phyloP scores from a whole-genome alignment of 2,329 filamentous ascomycete species.

The Colletotrichum sp. region DNA sequence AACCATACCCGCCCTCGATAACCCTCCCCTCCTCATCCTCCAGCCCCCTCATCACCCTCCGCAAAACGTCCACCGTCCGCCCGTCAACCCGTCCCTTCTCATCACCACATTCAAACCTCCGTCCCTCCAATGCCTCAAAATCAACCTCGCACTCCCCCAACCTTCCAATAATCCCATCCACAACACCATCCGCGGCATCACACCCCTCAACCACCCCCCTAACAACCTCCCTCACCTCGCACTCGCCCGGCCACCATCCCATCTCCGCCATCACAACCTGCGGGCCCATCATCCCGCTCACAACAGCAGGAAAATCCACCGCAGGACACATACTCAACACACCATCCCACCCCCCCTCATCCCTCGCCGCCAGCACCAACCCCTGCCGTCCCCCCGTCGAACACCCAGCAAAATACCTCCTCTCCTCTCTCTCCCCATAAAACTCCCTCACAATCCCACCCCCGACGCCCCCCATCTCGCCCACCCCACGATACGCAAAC shows the following conservation, averaged over 20 bases:
- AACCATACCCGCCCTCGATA: not conserved
- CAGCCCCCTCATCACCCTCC: not conserved
- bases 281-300: not conserved
- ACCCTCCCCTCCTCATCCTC: not conserved
- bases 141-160: slow-evolving; percentile 16
- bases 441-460: slow-evolving; percentile 52
- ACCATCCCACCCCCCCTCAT: slow-evolving; percentile 64
- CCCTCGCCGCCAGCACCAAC: slow-evolving; percentile 56
- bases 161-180: slow-evolving; percentile 46
- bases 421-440: slow-evolving; percentile 42
- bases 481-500: not conserved
- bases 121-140: slow-evolving; percentile 13
- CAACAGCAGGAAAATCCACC: slow-evolving; percentile 23
- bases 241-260: not conserved
- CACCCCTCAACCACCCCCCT: slow-evolving; percentile 40
- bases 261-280: not conserved
- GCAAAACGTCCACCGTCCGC: slow-evolving; percentile 12
- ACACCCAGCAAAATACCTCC: slow-evolving; percentile 61
- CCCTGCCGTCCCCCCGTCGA: slow-evolving; percentile 66
- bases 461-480: slow-evolving; percentile 45
- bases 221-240: slow-evolving; percentile 36
- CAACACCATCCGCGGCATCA: slow-evolving; percentile 50
- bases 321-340: slow-evolving; percentile 55
- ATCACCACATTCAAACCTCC: not conserved
- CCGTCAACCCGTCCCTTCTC: slow-evolving; percentile 26